phyloP scores from a whole-genome alignment of 1,284 basidiomycete genomes.

The Cryptococcus sp. region DNA sequence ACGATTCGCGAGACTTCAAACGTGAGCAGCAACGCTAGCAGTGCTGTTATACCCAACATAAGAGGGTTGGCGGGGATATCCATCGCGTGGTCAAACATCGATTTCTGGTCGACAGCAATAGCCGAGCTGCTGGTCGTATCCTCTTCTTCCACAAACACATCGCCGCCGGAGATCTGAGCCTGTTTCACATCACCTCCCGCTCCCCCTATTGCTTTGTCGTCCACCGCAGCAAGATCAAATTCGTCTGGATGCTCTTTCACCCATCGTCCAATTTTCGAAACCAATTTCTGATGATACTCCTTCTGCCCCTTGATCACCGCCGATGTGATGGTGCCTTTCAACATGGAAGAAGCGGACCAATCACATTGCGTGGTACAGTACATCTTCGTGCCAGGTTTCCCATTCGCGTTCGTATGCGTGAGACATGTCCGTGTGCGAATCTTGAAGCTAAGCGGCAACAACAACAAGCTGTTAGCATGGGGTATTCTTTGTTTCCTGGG shows the following conservation, averaged over 20 bases:
- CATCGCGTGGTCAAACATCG: conserved; percentile 10
- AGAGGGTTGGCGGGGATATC: conserved; percentile 25
- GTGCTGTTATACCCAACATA: conserved; percentile 14
- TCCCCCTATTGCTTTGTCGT: not conserved
- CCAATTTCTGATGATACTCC: conserved; percentile 21
- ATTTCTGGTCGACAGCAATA: conserved; percentile 6
- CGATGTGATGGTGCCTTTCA: conserved; percentile 30
- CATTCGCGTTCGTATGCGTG: conserved; percentile 13
- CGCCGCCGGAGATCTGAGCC: not conserved
- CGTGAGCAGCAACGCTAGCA: conserved; percentile 1
- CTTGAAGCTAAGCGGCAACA: conserved; percentile 16
- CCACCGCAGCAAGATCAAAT: conserved; percentile 4
- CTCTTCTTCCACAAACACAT: not conserved
- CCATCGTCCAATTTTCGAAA: conserved; percentile 11
- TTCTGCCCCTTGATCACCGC: conserved; percentile 38
- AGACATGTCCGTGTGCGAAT: conserved; percentile 28
- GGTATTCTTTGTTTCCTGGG: not conserved
- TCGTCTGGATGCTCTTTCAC: conserved; percentile 25
- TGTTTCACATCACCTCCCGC: conserved; percentile 3
- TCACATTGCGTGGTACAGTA: conserved; percentile 31
- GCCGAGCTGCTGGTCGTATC: not conserved
- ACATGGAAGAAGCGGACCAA: conserved; percentile 23
- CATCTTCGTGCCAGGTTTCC: conserved; percentile 23
- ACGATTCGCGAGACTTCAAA: no score
- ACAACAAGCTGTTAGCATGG: not conserved